Evolutionary conservation across 768 basidiomycete genomes (phyloP).

Genomic region (Lactarius quietus): DNA sequence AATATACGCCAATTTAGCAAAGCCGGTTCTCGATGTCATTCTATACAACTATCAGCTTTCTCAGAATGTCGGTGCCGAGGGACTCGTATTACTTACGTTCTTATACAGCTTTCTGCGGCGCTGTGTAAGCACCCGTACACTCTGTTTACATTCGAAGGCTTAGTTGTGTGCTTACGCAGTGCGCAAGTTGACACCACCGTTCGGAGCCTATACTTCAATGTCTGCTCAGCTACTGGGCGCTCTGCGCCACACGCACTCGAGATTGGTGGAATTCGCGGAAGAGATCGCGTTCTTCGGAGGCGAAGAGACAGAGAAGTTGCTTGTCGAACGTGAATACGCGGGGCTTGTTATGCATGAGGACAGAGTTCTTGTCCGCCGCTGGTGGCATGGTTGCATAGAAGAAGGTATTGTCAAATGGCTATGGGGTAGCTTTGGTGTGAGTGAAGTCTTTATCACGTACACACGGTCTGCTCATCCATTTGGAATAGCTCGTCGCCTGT

Average conservation of each 20-base stretch:
- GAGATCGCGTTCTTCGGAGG: slow-evolving; percentile 88
- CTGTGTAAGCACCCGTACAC: slow-evolving; percentile 54
- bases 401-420: slow-evolving; percentile 96
- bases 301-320: slow-evolving; percentile 85
- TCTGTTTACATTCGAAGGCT: neutral
- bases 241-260: slow-evolving; percentile 87
- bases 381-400: slow-evolving; percentile 91
- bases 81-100: slow-evolving; percentile 76
- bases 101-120: slow-evolving; percentile 81
- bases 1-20: slow-evolving; percentile 92
- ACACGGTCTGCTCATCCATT: slow-evolving; percentile 3
- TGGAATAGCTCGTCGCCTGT: slow-evolving; percentile 58
- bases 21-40: slow-evolving; percentile 88
- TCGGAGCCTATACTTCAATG: slow-evolving; percentile 85
- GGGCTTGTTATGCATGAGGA: slow-evolving; percentile 83
- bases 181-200: slow-evolving; percentile 83
- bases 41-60: slow-evolving; percentile 95
- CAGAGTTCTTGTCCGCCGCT: slow-evolving; percentile 68
- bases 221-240: slow-evolving; percentile 87
- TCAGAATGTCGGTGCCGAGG: slow-evolving; percentile 92
- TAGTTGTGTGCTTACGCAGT: slow-evolving; percentile 44
- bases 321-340: slow-evolving; percentile 86
- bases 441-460: slow-evolving; percentile 30
- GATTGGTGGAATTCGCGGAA: slow-evolving; percentile 84
- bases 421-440: slow-evolving; percentile 92